Evolutionary conservation across 305 asterid genomes (phyloP).

Genomic region (Fraxinus nigra): DNA sequence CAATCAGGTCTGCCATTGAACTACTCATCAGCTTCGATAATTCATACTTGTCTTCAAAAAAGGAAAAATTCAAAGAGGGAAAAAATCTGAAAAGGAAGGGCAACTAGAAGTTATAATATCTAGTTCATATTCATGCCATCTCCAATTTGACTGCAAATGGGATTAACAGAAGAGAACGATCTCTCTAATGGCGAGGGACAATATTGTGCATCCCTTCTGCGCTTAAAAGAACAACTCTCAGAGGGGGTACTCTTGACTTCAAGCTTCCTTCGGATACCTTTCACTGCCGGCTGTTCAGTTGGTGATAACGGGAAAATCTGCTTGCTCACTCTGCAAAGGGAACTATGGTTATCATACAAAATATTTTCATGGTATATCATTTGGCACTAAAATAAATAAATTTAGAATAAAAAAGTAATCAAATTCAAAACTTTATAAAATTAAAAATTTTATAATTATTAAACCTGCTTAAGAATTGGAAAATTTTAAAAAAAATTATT

Average conservation of each 20-base stretch:
- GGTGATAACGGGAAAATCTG: slow-evolving; percentile 67
- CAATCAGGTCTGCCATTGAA: slow-evolving; percentile 49
- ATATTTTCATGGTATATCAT: background rate
- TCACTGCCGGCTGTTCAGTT: slow-evolving; percentile 81
- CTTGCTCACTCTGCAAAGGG: slow-evolving; percentile 87
- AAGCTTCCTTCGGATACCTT: slow-evolving; percentile 84
- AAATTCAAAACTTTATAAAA: too few species aligned
- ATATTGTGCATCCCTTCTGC: slow-evolving; percentile 80
- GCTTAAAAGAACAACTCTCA: slow-evolving; percentile 73
- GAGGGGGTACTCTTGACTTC: slow-evolving; percentile 60
- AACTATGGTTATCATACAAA: slow-evolving; percentile 80
- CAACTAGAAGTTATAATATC: slow-evolving; percentile 39
- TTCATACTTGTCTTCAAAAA: slow-evolving; percentile 38
- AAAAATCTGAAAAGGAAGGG: slow-evolving; percentile 28
- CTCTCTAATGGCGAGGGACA: slow-evolving; percentile 90
- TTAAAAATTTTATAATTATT: too few species aligned
- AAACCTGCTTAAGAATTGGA: too few species aligned
- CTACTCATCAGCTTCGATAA: slow-evolving; percentile 37
- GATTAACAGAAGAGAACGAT: slow-evolving; percentile 69
- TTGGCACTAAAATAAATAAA: too few species aligned
- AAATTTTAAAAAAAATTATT: too few species aligned
- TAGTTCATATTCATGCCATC: slow-evolving; percentile 94
- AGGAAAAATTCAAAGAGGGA: slow-evolving; percentile 28
- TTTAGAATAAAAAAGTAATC: too few species aligned
- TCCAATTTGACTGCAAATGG: slow-evolving; percentile 82